Percentiles rank a stretch among this genome's conserved stretches.
phyloP scores from a whole-genome alignment of 2,329 filamentous ascomycete species.

The Salinomyces thailandicus region DNA sequence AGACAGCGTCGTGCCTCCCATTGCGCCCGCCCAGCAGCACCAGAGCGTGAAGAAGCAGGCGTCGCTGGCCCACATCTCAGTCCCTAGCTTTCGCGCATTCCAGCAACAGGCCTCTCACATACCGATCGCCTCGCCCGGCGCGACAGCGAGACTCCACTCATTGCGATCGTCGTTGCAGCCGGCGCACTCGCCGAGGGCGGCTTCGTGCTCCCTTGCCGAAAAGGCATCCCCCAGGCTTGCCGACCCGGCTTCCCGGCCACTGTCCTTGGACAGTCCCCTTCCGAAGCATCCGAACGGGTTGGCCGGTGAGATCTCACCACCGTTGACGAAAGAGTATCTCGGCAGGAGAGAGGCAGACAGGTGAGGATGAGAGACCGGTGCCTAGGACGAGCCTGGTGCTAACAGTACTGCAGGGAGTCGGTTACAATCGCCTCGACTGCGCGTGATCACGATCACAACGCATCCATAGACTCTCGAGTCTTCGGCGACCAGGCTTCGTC shows the following conservation, averaged over 20 bases:
- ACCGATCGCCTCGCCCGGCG: constrained; percentile 27
- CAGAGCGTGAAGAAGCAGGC: constrained; percentile 12
- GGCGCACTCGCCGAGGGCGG: constrained; percentile 34
- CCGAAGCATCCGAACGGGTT: constrained; percentile 19
- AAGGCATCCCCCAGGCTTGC: constrained; percentile 31
- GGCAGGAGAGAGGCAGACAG: background rate
- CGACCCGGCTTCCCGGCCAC: constrained; percentile 19
- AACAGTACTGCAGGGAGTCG: background rate
- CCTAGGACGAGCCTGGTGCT: too few species aligned
- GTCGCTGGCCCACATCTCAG: constrained; percentile 30
- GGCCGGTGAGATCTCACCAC: constrained; percentile 22
- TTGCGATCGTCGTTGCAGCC: constrained; percentile 35
- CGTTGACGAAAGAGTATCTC: constrained; percentile 20
- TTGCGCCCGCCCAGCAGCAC: constrained; percentile 3
- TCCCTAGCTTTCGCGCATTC: constrained; percentile 35
- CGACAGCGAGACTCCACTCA: constrained; percentile 1
- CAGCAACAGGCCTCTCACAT: constrained; percentile 33
- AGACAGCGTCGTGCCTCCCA: background rate
- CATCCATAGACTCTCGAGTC: constrained; percentile 20
- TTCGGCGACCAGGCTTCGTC: constrained; percentile 12
- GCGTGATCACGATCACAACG: constrained; percentile 13
- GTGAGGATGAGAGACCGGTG: too few species aligned
- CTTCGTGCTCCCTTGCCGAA: constrained; percentile 32
- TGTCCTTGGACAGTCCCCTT: constrained; percentile 25
- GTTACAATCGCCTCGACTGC: background rate